Percentiles rank a stretch among this genome's conserved stretches.
Conservation (phyloP, 345 rosid species). For the Turritis glabra region DNA sequence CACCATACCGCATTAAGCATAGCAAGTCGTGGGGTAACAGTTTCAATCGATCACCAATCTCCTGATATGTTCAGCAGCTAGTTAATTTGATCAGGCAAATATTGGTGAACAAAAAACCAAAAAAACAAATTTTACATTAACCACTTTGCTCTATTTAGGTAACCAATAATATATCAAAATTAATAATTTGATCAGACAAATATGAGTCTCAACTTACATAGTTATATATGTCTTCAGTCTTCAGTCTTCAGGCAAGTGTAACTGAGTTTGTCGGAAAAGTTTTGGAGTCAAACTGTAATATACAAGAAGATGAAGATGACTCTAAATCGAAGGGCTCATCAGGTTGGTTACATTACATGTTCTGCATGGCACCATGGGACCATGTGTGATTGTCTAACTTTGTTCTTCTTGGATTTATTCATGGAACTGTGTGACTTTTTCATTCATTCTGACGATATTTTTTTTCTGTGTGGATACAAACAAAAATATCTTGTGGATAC, state of each 20-base stretch:
- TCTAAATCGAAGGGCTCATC: not conserved
- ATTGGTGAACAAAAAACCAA: no score
- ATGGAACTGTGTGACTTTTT: slow-evolving; percentile 12
- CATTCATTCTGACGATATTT: slow-evolving; percentile 7
- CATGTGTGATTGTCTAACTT: slow-evolving; percentile 25
- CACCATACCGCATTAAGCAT: no score
- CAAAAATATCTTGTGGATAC: slow-evolving; percentile 14
- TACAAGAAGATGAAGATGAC: slow-evolving; percentile 28
- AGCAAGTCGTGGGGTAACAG: no score
- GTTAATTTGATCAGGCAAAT: no score
- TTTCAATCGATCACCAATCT: no score
- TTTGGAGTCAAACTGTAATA: not conserved
- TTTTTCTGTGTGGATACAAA: slow-evolving; percentile 12
- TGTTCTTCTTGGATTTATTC: slow-evolving; percentile 25
- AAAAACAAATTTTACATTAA: no score
- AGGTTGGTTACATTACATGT: no score
- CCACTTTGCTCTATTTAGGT: no score
- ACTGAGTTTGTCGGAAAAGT: not conserved
- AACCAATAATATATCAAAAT: no score
- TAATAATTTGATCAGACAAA: no score
- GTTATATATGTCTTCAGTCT: not conserved
- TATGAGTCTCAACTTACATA: not conserved
- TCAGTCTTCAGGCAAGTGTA: not conserved
- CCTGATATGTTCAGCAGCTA: no score
- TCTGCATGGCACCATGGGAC: not conserved